phyloP scores from a whole-genome alignment of 257 asterid species.

The Solanum peruvianum region DNA sequence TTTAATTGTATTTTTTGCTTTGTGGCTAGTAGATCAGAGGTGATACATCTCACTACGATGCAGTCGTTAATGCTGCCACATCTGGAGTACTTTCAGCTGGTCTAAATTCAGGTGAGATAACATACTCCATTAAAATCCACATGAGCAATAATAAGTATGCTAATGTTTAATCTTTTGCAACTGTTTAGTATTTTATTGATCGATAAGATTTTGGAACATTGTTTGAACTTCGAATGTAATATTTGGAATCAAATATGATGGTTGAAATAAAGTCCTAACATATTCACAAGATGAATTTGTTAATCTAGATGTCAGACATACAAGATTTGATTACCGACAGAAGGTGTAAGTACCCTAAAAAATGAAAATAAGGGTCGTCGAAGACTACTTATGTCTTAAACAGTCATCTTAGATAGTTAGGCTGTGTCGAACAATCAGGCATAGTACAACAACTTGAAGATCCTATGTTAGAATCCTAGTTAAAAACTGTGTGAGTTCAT shows the following conservation, averaged over 20 bases:
- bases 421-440: neutral
- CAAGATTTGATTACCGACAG: neutral
- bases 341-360: neutral
- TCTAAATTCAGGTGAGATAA: slow-evolving; percentile 48
- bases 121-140: neutral
- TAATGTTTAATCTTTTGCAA: neutral
- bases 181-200: neutral
- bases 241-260: neutral
- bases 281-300: neutral
- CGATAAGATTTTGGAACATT: neutral
- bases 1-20: neutral
- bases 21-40: slow-evolving; percentile 65
- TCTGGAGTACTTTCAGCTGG: slow-evolving; percentile 92
- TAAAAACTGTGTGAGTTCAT: neutral
- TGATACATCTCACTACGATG: slow-evolving; percentile 92
- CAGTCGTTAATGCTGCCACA: slow-evolving; percentile 93
- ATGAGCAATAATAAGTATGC: neutral
- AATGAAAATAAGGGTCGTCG: neutral
- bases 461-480: neutral
- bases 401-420: neutral
- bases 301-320: neutral
- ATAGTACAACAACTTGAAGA: neutral
- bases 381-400: neutral
- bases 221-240: neutral
- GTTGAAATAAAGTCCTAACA: neutral